Evolutionary conservation across 164 flowering plant genomes (phyloP).

Genomic region (Sedum album): DNA sequence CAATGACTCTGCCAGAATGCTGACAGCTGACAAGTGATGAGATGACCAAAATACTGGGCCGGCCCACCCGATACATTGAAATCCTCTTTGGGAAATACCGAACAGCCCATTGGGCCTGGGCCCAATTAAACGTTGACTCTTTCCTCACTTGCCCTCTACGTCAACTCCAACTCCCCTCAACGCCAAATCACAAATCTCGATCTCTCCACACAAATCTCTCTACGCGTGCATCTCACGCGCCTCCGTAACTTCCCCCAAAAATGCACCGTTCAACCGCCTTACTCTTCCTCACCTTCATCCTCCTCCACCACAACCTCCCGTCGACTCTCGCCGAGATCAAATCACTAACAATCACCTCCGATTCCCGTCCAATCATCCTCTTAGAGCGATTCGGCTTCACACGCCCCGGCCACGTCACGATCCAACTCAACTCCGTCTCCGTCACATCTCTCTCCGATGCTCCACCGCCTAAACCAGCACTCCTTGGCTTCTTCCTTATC

Average conservation of each 20-base stretch:
- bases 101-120: background rate
- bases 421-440: slow-evolving; percentile 47
- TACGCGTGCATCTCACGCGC: background rate
- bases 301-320: slow-evolving; percentile 23
- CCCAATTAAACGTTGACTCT: background rate
- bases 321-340: slow-evolving; percentile 53
- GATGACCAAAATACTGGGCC: too few species aligned
- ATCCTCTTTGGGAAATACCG: too few species aligned
- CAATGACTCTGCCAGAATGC: too few species aligned
- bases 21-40: too few species aligned
- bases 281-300: background rate
- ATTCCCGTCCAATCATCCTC: slow-evolving; percentile 66
- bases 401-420: slow-evolving; percentile 49
- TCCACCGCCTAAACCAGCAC: slow-evolving; percentile 31
- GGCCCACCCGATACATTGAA: too few species aligned
- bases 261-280: background rate
- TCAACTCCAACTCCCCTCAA: background rate
- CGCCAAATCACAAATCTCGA: background rate
- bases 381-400: slow-evolving; percentile 90
- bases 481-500: slow-evolving; percentile 78
- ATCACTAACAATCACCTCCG: slow-evolving; percentile 43
- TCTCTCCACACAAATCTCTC: background rate
- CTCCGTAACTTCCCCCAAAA: background rate
- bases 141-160: background rate
- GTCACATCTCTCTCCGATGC: slow-evolving; percentile 24